Evolutionary conservation across 78 protist genomes (phyloP), one percentile per base, ranked within the genome.

Genomic region (Pelomyxa schiedti): DNA sequence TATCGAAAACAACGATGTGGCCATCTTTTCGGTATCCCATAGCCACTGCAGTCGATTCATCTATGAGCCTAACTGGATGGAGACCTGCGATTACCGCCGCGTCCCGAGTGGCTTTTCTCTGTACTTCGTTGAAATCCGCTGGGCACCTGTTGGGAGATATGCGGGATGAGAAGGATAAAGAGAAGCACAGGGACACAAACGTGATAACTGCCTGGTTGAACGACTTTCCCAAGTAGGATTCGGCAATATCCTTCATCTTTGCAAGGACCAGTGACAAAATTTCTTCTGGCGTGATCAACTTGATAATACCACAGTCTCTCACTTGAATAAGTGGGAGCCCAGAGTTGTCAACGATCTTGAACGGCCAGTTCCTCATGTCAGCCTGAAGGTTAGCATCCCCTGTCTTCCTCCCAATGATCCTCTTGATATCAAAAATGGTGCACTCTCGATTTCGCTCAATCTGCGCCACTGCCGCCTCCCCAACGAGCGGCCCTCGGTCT

Each of bases 1-100:
- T 82, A 63, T 87, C 92, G 30, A 86, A 89, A 35, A 89, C 64
- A 26, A 89, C 80, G 26, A 89, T 70, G 76, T 86, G 72, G 63
- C 35, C 40, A 74, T 76, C 93, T 32, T 28, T 37, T 4, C 95
- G 96, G 79, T 94, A 92, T 8, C 97, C 95, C 29, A 95, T 66
- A 28, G 98, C 97, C 0, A 95, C 97, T 5, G 99, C 98, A 0
- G 98, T 92, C 40, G 98, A 97, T 81, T 97, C 98, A 86, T 91
- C 93, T 82, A 97, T 93, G 41, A 84, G 73, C 35, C 88, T 72
- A 29, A 84, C 63, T 41, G 52, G 79, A 37, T 77, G 8, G 6
- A 84, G 16, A 16, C 32, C 58, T 16, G 16, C 58, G 58, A 47
- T 47, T 16, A 16, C 58, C 16, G 16, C 58, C 58, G 58, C 58